A percentile compares a stretch with the other conserved stretches of the same genome.
These are phyloP conservation scores for Fragaria vesca DNA, from an alignment of 306 rosid genomes.

Conservation along the genomic window DNA sequence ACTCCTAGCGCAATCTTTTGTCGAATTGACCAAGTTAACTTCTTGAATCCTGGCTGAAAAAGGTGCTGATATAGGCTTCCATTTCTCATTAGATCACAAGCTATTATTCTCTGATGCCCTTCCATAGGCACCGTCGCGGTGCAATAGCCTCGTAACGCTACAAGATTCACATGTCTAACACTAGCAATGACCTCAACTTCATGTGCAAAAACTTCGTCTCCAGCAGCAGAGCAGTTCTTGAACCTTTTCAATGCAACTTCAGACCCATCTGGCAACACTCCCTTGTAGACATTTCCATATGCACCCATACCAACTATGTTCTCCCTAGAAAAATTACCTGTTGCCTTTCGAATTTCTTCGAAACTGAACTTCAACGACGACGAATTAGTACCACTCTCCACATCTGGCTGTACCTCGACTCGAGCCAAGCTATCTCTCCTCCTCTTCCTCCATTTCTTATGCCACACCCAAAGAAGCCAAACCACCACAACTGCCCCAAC, in stretches of 20 bases:
- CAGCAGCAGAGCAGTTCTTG: conserved; percentile 28
- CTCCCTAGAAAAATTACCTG: conserved; percentile 27
- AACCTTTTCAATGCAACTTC: conserved; percentile 37
- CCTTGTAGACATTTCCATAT: conserved; percentile 35
- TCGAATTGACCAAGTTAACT: conserved; percentile 29
- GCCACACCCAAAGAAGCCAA: conserved; percentile 20
- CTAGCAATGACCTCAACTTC: conserved; percentile 31
- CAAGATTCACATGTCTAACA: conserved; percentile 33
- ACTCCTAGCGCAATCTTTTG: conserved; percentile 30
- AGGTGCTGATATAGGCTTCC: conserved; percentile 33
- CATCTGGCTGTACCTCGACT: neutral
- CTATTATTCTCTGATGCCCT: conserved; percentile 32
- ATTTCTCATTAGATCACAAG: conserved; percentile 22
- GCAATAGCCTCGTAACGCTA: conserved; percentile 28
- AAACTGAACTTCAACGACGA: conserved; percentile 14
- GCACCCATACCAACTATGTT: conserved; percentile 27
- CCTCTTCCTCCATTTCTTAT: conserved; percentile 8
- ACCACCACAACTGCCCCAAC: conserved; percentile 14
- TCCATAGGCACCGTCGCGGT: conserved; percentile 7
- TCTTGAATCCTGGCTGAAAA: conserved; percentile 17
- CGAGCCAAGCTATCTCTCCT: conserved; percentile 4
- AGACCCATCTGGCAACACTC: conserved; percentile 26
- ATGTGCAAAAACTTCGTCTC: conserved; percentile 26
- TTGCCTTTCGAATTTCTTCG: conserved; percentile 24
- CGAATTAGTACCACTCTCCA: conserved; percentile 8